phyloP scores from a whole-genome alignment of 2,329 filamentous ascomycete species.

The Delphinella strobiligena region DNA sequence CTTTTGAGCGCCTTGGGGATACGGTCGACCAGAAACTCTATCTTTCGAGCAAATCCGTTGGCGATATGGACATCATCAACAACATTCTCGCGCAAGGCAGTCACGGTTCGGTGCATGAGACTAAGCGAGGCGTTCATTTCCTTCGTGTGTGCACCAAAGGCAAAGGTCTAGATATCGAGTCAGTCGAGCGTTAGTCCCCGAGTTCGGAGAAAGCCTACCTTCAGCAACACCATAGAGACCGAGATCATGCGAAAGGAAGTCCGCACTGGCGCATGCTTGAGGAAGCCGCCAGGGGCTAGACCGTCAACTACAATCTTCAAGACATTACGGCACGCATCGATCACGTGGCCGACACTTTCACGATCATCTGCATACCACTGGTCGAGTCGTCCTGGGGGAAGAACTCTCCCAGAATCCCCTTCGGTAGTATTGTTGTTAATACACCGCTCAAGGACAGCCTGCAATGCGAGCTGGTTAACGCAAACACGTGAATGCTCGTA shows the following conservation, averaged over 20 bases:
- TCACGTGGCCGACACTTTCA: slow-evolving; percentile 55
- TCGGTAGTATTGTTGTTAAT: slow-evolving; percentile 41
- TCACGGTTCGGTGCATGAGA: slow-evolving; percentile 63
- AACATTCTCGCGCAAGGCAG: slow-evolving; percentile 63
- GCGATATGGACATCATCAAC: slow-evolving; percentile 78
- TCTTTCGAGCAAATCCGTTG: slow-evolving; percentile 54
- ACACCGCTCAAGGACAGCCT: slow-evolving; percentile 88
- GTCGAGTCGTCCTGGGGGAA: slow-evolving; percentile 32
- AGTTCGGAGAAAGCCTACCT: slow-evolving; percentile 29
- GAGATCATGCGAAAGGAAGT: slow-evolving; percentile 82
- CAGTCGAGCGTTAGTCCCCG: too few relatives aligned
- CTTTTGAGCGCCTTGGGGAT: neutral
- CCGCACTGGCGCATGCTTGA: slow-evolving; percentile 71
- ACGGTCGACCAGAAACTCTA: neutral
- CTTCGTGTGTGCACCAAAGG: slow-evolving; percentile 64
- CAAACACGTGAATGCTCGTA: slow-evolving; percentile 94
- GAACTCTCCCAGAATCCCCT: slow-evolving; percentile 28
- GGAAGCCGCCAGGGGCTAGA: slow-evolving; percentile 59
- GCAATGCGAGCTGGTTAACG: slow-evolving; percentile 83
- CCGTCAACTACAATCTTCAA: slow-evolving; percentile 66
- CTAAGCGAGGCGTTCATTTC: slow-evolving; percentile 65
- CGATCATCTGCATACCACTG: slow-evolving; percentile 47
- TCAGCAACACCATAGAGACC: slow-evolving; percentile 73
- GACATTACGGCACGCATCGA: slow-evolving; percentile 66
- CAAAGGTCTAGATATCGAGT: slow-evolving; percentile 49